Conservation (phyloP, 2,329 filamentous ascomycete species). For the Sphaerostilbella broomeana region DNA sequence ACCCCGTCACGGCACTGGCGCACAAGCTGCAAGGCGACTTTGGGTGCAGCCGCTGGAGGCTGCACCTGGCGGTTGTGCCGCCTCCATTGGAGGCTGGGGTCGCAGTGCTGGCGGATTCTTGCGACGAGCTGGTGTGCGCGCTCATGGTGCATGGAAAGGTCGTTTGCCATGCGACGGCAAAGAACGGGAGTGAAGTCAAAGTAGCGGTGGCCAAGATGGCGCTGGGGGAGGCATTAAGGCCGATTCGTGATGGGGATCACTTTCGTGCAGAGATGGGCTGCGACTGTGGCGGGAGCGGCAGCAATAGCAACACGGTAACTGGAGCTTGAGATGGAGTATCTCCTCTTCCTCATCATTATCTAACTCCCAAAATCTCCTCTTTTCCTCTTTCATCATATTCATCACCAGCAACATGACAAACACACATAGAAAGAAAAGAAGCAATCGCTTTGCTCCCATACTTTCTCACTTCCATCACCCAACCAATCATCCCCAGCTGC, state of each 20-base stretch:
- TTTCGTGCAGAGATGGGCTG: conserved; percentile 10
- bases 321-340: no score
- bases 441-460: no score
- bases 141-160: conserved; percentile 70
- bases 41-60: conserved; percentile 54
- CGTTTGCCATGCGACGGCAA: conserved; percentile 53
- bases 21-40: conserved; percentile 58
- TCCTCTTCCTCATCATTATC: no score
- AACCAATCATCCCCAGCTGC: no score
- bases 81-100: conserved; percentile 35
- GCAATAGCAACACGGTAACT: no score
- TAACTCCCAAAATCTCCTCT: no score
- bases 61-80: conserved; percentile 42
- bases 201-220: conserved; percentile 51
- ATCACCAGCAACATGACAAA: no score
- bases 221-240: conserved; percentile 7
- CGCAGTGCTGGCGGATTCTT: conserved; percentile 29
- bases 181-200: conserved; percentile 68
- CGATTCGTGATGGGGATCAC: conserved; percentile 2
- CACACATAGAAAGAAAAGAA: no score
- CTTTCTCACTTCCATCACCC: no score
- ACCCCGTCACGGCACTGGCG: conserved; percentile 70
- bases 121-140: conserved; percentile 60
- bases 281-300: conserved; percentile 10
- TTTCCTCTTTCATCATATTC: no score